phyloP scores from a whole-genome alignment of 768 basidiomycete species.

The Daedaleopsis nitida region DNA sequence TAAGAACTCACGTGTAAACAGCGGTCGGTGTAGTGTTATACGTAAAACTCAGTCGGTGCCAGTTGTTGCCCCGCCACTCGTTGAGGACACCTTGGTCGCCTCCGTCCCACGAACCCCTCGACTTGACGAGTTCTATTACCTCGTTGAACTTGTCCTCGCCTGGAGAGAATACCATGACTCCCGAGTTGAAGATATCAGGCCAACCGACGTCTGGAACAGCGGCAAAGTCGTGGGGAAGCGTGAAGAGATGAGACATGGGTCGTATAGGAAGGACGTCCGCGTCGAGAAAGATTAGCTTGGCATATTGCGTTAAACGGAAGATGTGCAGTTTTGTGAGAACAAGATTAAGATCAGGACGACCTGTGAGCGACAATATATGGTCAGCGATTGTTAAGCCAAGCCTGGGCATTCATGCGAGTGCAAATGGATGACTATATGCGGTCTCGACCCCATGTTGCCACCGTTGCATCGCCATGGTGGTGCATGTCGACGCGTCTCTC shows the following conservation, averaged over 20 bases:
- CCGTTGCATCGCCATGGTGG: not conserved
- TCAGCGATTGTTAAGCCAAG: no score
- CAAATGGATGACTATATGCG: slow-evolving; percentile 6
- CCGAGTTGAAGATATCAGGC: slow-evolving; percentile 99
- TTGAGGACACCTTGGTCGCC: slow-evolving; percentile 98
- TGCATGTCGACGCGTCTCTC: not conserved
- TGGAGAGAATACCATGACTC: slow-evolving; percentile 86
- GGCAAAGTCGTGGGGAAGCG: slow-evolving; percentile 78
- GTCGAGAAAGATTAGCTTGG: slow-evolving; percentile 88
- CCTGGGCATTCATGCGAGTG: not conserved
- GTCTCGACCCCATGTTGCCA: not conserved
- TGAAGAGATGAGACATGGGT: slow-evolving; percentile 92
- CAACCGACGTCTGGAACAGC: slow-evolving; percentile 97
- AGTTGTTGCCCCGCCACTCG: slow-evolving; percentile 85
- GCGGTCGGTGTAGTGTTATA: slow-evolving; percentile 99
- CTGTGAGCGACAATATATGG: slow-evolving; percentile 42
- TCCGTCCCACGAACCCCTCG: slow-evolving; percentile 92
- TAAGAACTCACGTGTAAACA: slow-evolving; percentile 81
- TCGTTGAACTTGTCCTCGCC: slow-evolving; percentile 81
- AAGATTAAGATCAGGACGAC: slow-evolving; percentile 89
- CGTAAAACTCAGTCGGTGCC: slow-evolving; percentile 95
- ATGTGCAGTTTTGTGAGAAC: slow-evolving; percentile 97
- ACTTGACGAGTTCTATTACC: slow-evolving; percentile 66
- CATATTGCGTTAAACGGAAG: slow-evolving; percentile 87
- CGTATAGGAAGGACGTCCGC: slow-evolving; percentile 89